These are phyloP conservation scores for Oidiodendron maius DNA, from an alignment of 495 filamentous ascomycete genomes.

Conservation along the genomic window DNA sequence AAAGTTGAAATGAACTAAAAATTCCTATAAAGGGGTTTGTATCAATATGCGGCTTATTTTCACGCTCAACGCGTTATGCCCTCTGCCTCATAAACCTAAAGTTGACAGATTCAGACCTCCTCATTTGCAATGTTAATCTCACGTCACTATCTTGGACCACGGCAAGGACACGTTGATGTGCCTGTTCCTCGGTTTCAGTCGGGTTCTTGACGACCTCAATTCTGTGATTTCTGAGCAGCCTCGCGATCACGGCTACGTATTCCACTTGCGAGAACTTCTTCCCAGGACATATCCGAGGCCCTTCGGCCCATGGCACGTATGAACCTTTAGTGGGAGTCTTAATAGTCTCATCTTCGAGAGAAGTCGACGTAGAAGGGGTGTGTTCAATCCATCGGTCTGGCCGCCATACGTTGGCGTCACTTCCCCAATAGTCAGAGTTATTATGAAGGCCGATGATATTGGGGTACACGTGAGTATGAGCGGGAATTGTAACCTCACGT, in stretches of 20 bases:
- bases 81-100: too few species aligned
- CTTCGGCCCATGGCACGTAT: slow-evolving; percentile 44
- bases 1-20: too few species aligned
- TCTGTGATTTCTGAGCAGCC: slow-evolving; percentile 32
- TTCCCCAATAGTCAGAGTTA: slow-evolving; percentile 24
- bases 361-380: too few species aligned
- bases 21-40: too few species aligned
- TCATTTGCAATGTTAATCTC: slow-evolving; percentile 35
- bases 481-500: slow-evolving; percentile 24
- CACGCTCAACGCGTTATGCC: too few species aligned
- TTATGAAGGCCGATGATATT: slow-evolving; percentile 20
- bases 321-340: slow-evolving; percentile 28
- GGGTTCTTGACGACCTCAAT: slow-evolving; percentile 21
- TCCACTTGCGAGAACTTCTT: slow-evolving; percentile 49
- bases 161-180: slow-evolving; percentile 26
- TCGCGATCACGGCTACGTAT: slow-evolving; percentile 41
- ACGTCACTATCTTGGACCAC: slow-evolving; percentile 29
- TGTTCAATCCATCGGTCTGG: slow-evolving; percentile 28
- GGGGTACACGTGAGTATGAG: slow-evolving; percentile 27
- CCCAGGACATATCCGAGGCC: slow-evolving; percentile 40
- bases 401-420: slow-evolving; percentile 27
- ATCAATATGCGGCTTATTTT: too few species aligned
- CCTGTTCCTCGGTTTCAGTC: slow-evolving; percentile 27
- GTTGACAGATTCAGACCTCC: slow-evolving; percentile 27
- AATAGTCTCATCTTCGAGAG: slow-evolving; percentile 21